Conservation (phyloP, 208 protist genomes). For the Trypanosomatidae sp. region DNA sequence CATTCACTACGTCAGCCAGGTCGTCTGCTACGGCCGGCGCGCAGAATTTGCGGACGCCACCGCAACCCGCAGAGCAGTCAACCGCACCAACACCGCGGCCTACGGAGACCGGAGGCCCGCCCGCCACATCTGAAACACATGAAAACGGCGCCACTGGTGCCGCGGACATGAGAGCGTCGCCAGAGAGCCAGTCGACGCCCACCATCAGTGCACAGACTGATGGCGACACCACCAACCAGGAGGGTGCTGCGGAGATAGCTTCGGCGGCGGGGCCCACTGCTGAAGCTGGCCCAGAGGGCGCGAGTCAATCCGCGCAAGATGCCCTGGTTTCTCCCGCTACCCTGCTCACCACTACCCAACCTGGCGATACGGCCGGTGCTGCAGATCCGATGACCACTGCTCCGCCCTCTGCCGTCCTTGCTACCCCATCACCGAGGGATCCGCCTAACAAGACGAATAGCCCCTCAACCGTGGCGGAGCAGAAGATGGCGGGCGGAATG, state of each 20-base stretch:
- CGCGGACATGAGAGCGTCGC: background rate
- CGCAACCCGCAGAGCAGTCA: background rate
- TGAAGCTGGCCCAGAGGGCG: background rate
- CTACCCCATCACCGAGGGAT: background rate
- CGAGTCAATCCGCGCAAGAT: background rate
- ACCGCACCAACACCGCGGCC: background rate
- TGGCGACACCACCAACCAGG: background rate
- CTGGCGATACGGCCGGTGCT: background rate
- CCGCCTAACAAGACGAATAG: background rate
- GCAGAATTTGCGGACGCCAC: background rate
- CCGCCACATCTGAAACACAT: background rate
- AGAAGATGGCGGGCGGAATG: background rate
- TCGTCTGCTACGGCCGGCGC: background rate
- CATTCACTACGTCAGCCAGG: background rate
- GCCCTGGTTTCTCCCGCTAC: background rate
- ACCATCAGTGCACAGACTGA: background rate
- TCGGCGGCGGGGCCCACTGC: background rate
- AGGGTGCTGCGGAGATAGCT: background rate
- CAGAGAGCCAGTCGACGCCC: background rate
- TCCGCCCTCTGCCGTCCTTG: background rate
- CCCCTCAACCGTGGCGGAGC: background rate
- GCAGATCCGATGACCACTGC: too few species aligned
- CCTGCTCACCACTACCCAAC: background rate
- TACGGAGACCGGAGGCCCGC: background rate
- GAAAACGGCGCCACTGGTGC: background rate